Evolutionary conservation across 2,329 filamentous ascomycete species (phyloP), one percentile per base, ranked within the genome.

Genomic region (Sporothrix humicola): DNA sequence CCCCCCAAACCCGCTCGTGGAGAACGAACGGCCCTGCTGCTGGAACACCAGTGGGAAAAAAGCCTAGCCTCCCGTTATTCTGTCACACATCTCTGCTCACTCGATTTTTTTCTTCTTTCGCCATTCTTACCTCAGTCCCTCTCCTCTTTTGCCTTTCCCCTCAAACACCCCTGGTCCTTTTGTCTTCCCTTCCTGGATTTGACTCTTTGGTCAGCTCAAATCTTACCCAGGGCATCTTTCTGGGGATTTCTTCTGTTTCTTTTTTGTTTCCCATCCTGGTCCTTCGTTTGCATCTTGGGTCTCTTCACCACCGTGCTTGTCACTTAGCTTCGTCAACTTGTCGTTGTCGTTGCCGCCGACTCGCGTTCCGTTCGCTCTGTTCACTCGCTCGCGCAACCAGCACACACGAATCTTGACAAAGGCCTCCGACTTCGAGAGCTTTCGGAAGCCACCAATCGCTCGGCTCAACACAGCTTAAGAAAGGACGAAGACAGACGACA

Each of bases 371-470:
- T 50, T 72, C 69, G 69, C 54, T 72, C 44, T 65, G 69, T 5
- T 61, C 69, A 48, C 69, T 72, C 58, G 69, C 54, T 65, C 26
- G 44, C 58, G 54, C 46, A 65, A 54, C 58, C 42, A 59, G 20
- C 54, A 37, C 54, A 59, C 69, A 44, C 52, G 37, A n/a, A 37
- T 6, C n/a, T 56, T 17, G 42, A 37, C 17, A 13, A 54, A 37
- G 23, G 23, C 69, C 37, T 54, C 79, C 81, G 12, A 70, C 75
- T 9, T 61, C 26, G 20, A 63, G 20, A 46, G 20, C 17, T n/a
- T 23, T 17, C 17, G 23, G 37, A 65, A 54, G 44, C 58, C 48
- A 44, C 48, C 58, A 42, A 15, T 65, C 69, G 58, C 46, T 72
- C 20, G 6, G 59, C 2, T 26, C n/a, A 20, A 52, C 69, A 50